Conservation (phyloP, 2,329 filamentous ascomycete genomes). For the Beauveria bassiana region DNA sequence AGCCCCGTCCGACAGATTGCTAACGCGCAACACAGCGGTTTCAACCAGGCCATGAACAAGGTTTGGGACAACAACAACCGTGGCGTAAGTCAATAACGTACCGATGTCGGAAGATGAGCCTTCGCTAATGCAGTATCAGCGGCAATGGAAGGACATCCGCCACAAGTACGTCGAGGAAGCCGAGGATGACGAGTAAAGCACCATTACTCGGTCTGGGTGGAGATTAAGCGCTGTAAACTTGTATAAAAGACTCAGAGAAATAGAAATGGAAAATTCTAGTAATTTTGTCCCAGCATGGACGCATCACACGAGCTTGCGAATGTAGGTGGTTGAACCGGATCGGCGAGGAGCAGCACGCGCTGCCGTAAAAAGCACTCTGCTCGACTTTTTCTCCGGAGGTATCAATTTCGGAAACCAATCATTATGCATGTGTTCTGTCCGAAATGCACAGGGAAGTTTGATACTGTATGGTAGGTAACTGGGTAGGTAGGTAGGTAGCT, state of each 20-base stretch:
- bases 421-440: not conserved
- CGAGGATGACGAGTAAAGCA: slow-evolving; percentile 53
- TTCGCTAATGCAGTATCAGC: slow-evolving; percentile 45
- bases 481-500: not conserved
- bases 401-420: no score
- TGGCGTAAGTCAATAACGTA: slow-evolving; percentile 59
- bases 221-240: slow-evolving; percentile 16
- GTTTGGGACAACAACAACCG: slow-evolving; percentile 88
- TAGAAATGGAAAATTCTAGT: slow-evolving; percentile 9
- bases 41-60: slow-evolving; percentile 73
- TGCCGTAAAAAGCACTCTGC: not conserved
- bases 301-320: not conserved
- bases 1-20: slow-evolving; percentile 16
- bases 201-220: slow-evolving; percentile 15
- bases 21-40: slow-evolving; percentile 53
- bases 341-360: not conserved
- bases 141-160: slow-evolving; percentile 99
- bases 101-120: not conserved
- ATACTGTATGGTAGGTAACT: not conserved
- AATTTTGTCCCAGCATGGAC: not conserved
- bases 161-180: slow-evolving; percentile 69
- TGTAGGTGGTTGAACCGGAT: not conserved
- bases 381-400: not conserved
- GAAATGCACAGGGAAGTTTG: not conserved
- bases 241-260: slow-evolving; percentile 11